Percentiles rank a stretch among this genome's conserved stretches.
phyloP scores from a whole-genome alignment of 176 grass and related monocot species.

The Oryza punctata region DNA sequence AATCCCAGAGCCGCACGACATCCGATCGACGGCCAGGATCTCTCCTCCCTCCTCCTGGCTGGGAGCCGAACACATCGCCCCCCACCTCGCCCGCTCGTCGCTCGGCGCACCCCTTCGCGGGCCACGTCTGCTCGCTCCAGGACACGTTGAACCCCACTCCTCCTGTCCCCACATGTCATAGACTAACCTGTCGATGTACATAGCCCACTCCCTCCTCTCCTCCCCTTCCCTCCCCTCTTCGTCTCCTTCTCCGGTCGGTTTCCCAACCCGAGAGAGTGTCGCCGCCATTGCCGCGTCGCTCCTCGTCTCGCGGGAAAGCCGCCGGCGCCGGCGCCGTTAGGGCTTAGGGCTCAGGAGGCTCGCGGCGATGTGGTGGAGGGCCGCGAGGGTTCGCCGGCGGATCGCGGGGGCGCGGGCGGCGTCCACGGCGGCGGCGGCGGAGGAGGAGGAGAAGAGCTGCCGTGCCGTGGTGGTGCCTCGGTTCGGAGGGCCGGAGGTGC shows the following conservation, averaged over 20 bases:
- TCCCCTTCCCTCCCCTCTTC: neutral
- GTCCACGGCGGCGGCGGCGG: slow-evolving; percentile 37
- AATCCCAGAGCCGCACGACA: too few relatives aligned
- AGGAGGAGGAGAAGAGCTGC: slow-evolving; percentile 40
- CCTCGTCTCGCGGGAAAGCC: neutral
- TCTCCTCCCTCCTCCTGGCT: slow-evolving; percentile 18
- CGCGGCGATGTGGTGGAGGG: slow-evolving; percentile 62
- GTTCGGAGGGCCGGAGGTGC: slow-evolving; percentile 84
- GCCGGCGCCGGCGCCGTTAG: neutral
- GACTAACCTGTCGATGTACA: neutral
- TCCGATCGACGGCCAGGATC: neutral
- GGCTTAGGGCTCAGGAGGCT: neutral
- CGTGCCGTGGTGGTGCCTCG: slow-evolving; percentile 82
- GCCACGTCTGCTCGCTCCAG: slow-evolving; percentile 36
- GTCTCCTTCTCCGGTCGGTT: slow-evolving; percentile 20
- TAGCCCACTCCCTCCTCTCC: slow-evolving; percentile 7
- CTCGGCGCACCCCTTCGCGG: neutral
- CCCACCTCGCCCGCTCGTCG: slow-evolving; percentile 37
- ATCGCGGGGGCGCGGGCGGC: slow-evolving; percentile 29
- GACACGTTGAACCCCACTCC: slow-evolving; percentile 3
- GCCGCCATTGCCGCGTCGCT: slow-evolving; percentile 23
- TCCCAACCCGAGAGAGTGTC: slow-evolving; percentile 14
- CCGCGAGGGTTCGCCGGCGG: slow-evolving; percentile 34
- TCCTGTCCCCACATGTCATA: slow-evolving; percentile 38
- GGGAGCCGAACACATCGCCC: slow-evolving; percentile 58